Evolutionary conservation across 495 filamentous ascomycete species (phyloP), one percentile per base, ranked within the genome.

Genomic region (Entonaema liquescens): DNA sequence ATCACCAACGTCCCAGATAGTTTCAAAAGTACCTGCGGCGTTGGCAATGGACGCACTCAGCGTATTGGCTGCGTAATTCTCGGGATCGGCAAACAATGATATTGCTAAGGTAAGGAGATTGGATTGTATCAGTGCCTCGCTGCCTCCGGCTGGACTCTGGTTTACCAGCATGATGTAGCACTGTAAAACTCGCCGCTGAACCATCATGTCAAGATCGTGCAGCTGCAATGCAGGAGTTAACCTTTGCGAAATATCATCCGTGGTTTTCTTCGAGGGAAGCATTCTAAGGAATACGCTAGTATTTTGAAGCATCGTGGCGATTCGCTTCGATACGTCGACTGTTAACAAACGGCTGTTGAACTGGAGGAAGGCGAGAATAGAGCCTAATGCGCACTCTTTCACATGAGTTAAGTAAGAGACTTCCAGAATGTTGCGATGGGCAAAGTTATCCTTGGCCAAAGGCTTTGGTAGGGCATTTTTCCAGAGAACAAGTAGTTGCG

Each of bases 401-500:
- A 99, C 93, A 78, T 98, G 96, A 2, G 94, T 90, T 3, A 99
- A 84, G 73, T 97, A 99, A 40, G 92, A 96, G 13, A 93, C 89
- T 77, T 99, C 96, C 8, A 98, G 81, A 59, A 91, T 84, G 61
- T 90, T 92, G 11, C 93, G 86, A 76, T 95, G 89, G 5, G 89
- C 88, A 52, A 90, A 91, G 60, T 95, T 95, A 66, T 98, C 95
- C 79, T 92, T 95, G 25, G 92, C 89, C 11, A 98, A 76, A n/a
- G 96, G 95, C 73, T 93, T 97, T 4, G 95, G 95, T 35, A 99
- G 82, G 2, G 95, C 94, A 80, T 97, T 98, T 78, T 97, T 97
- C 95, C 95, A 99, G 12, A 99, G 84, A n/a, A 98, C 80, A 58
- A 98, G 89, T 50, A 99, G 82, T 78, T 98, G 95, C 2, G 95